These are phyloP conservation scores for Yarrowia keelungensis DNA, from an alignment of 805 yeast genomes.

Conservation along the genomic window DNA sequence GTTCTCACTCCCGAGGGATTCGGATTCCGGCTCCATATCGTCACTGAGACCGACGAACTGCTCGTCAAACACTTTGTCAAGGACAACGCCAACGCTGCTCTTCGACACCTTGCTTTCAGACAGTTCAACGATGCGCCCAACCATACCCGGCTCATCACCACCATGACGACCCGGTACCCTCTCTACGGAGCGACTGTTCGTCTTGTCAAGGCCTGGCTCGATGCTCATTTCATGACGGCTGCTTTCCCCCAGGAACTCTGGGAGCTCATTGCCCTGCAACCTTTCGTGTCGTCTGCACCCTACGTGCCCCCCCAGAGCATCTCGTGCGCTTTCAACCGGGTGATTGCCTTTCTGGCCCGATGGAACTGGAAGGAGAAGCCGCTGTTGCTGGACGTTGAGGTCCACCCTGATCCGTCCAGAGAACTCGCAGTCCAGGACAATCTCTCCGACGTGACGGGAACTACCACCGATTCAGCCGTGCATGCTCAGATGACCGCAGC, in stretches of 20 bases:
- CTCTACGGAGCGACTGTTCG: constrained; percentile 81
- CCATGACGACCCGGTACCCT: constrained; percentile 73
- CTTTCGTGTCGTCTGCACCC: constrained; percentile 89
- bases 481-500: constrained; percentile 67
- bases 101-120: constrained; percentile 55
- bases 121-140: constrained; percentile 60
- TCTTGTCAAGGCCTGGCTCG: constrained; percentile 87
- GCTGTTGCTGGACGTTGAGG: constrained; percentile 74
- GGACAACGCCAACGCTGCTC: constrained; percentile 38
- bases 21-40: constrained; percentile 78
- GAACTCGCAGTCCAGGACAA: constrained; percentile 33
- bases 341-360: constrained; percentile 68
- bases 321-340: constrained; percentile 79
- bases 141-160: constrained; percentile 80
- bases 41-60: constrained; percentile 83
- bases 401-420: constrained; percentile 43
- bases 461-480: constrained; percentile 61
- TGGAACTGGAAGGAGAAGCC: constrained; percentile 98
- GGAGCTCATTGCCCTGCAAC: constrained; percentile 81
- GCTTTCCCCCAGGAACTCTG: constrained; percentile 80
- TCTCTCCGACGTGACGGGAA: constrained; percentile 47
- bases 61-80: constrained; percentile 60
- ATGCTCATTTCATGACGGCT: constrained; percentile 73
- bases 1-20: constrained; percentile 87
- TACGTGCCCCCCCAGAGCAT: constrained; percentile 79